phyloP scores from a whole-genome alignment of 176 grass and related monocot genomes.

The Raddia distichophylla region DNA sequence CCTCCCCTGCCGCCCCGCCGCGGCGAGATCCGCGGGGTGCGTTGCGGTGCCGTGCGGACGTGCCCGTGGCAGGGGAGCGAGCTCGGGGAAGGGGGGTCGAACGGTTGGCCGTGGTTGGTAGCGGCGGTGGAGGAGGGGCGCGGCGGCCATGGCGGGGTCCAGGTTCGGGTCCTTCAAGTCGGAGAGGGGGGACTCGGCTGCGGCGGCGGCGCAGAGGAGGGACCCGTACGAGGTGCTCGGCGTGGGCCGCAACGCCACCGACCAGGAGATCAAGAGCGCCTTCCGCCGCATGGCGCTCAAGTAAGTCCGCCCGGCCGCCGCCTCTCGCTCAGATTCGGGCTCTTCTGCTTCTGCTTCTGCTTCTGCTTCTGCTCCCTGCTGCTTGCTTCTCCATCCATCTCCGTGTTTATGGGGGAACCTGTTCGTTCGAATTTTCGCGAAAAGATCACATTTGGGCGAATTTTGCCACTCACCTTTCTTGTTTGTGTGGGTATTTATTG shows the following conservation, averaged over 20 bases:
- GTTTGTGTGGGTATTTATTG: neutral
- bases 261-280: conserved; percentile 95
- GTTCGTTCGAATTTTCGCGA: neutral
- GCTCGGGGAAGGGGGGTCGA: neutral
- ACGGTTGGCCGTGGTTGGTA: neutral
- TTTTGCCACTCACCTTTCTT: neutral
- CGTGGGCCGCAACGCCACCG: conserved; percentile 74
- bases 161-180: conserved; percentile 81
- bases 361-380: neutral
- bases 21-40: conserved; percentile 45
- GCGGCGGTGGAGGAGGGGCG: neutral
- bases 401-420: neutral
- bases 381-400: neutral
- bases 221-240: conserved; percentile 98
- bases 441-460: neutral
- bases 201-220: conserved; percentile 57
- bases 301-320: conserved; percentile 40
- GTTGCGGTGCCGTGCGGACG: neutral
- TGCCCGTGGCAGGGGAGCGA: too few species aligned
- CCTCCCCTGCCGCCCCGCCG: neutral
- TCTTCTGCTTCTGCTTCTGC: neutral
- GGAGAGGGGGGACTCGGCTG: conserved; percentile 65
- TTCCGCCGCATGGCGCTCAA: conserved; percentile 98
- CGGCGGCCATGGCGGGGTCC: conserved; percentile 60
- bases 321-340: conserved; percentile 31